Percentiles rank a stretch among this genome's conserved stretches.
phyloP scores from a whole-genome alignment of 2,329 filamentous ascomycete species.

The Intubia oerlemansii region DNA sequence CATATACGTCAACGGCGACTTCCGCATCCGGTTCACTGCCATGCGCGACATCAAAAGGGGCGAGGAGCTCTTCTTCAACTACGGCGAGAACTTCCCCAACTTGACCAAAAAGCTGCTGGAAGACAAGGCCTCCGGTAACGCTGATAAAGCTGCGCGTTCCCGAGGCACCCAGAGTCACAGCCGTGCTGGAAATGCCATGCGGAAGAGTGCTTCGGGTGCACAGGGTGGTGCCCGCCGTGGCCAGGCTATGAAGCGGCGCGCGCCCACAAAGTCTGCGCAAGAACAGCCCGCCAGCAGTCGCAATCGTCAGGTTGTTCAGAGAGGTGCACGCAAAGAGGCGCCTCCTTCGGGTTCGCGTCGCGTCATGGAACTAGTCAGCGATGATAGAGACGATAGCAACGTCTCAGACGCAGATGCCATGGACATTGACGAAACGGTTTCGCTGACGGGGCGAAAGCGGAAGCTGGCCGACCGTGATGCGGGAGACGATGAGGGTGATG shows the following conservation, averaged over 20 bases:
- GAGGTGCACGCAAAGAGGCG: constrained; percentile 9
- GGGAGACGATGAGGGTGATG: neutral
- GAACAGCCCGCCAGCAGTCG: constrained; percentile 1
- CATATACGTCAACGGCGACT: constrained; percentile 52
- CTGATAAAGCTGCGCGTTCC: too few relatives aligned
- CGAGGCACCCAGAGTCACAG: too few relatives aligned
- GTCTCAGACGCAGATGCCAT: too few relatives aligned
- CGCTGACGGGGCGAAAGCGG: too few relatives aligned
- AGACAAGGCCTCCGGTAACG: too few relatives aligned
- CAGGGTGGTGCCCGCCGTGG: neutral
- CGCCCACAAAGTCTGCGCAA: constrained; percentile 3
- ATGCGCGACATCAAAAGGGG: constrained; percentile 44
- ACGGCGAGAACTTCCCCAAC: constrained; percentile 48
- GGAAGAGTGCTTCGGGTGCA: too few relatives aligned
- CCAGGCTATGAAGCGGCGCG: constrained; percentile 1
- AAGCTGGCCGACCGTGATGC: too few relatives aligned
- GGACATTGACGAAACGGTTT: too few relatives aligned
- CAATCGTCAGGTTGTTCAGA: neutral
- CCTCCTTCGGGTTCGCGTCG: too few relatives aligned
- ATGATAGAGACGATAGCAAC: too few relatives aligned
- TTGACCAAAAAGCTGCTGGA: constrained; percentile 30
- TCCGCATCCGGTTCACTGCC: constrained; percentile 56
- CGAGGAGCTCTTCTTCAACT: constrained; percentile 67
- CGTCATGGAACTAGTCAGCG: too few relatives aligned
- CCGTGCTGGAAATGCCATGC: too few relatives aligned